These are phyloP conservation scores for Thuja plicata DNA, from an alignment of 83 land plant species.

Conservation along the genomic window DNA sequence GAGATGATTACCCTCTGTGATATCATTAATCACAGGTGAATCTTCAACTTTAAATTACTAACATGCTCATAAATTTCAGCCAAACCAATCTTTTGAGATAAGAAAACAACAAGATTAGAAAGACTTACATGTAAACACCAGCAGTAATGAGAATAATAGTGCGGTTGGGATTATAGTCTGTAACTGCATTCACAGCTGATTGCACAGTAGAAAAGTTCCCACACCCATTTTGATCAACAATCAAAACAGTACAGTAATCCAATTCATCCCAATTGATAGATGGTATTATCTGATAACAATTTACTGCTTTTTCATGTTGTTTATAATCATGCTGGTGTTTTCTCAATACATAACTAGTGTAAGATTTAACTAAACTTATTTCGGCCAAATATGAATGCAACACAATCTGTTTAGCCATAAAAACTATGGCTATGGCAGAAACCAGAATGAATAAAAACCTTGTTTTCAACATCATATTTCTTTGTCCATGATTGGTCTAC, in stretches of 20 bases:
- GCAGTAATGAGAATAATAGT: conserved; percentile 53
- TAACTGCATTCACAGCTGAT: conserved; percentile 48
- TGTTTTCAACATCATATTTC: background rate
- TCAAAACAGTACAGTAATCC: conserved; percentile 5
- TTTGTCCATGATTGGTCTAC: background rate
- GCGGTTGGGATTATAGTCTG: conserved; percentile 28
- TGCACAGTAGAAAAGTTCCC: conserved; percentile 63
- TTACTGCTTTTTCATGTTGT: background rate
- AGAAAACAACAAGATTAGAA: background rate
- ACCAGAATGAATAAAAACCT: background rate
- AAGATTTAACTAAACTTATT: background rate
- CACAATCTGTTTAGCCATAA: background rate
- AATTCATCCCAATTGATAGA: background rate
- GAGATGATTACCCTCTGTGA: too few relatives aligned
- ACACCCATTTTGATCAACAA: conserved; percentile 63
- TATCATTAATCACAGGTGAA: too few relatives aligned
- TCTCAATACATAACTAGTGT: background rate
- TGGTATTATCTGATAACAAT: conserved; percentile 1
- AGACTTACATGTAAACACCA: conserved; percentile 56
- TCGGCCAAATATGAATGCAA: background rate
- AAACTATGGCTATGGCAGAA: conserved; percentile 7
- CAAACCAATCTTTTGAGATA: too few relatives aligned
- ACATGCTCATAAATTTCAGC: background rate
- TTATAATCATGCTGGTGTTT: background rate
- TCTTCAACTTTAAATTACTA: too few relatives aligned